Evolutionary conservation across 1,139 yeast species (phyloP).

Genomic region (Taphrina wiesneri): DNA sequence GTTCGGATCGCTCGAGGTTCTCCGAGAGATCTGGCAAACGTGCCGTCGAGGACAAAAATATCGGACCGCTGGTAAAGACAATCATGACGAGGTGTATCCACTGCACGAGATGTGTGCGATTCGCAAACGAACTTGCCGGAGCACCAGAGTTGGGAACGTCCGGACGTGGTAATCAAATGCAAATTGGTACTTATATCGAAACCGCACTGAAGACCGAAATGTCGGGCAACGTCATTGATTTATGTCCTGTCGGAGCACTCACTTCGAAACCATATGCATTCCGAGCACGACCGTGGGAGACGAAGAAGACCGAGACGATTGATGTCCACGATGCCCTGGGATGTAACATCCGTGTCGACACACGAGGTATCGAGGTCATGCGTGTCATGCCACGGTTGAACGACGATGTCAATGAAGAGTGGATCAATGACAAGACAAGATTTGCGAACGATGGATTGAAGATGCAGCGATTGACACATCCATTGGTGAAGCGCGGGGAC

Average conservation of each 20-base stretch:
- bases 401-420: slow-evolving; percentile 86
- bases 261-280: slow-evolving; percentile 89
- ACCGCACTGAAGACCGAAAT: slow-evolving; percentile 81
- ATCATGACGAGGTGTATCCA: slow-evolving; percentile 93
- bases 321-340: slow-evolving; percentile 87
- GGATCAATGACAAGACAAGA: slow-evolving; percentile 87
- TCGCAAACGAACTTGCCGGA: slow-evolving; percentile 88
- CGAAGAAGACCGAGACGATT: slow-evolving; percentile 82
- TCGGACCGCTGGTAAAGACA: slow-evolving; percentile 87
- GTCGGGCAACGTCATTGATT: slow-evolving; percentile 83
- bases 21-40: slow-evolving; percentile 79
- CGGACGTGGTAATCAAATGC: slow-evolving; percentile 91
- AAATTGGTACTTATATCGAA: slow-evolving; percentile 86
- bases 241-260: slow-evolving; percentile 91
- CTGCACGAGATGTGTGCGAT: slow-evolving; percentile 89
- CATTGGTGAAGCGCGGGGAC: slow-evolving; percentile 72
- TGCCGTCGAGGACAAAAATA: slow-evolving; percentile 86
- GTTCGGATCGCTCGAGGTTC: slow-evolving; percentile 84
- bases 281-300: slow-evolving; percentile 92
- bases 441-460: slow-evolving; percentile 84
- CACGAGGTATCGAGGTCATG: slow-evolving; percentile 86
- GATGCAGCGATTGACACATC: slow-evolving; percentile 82
- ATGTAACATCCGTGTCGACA: slow-evolving; percentile 78
- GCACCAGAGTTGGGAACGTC: slow-evolving; percentile 88
- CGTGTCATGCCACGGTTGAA: slow-evolving; percentile 82